phyloP scores from a whole-genome alignment of 176 grass and related monocot species.

The Metroxylon sagu region DNA sequence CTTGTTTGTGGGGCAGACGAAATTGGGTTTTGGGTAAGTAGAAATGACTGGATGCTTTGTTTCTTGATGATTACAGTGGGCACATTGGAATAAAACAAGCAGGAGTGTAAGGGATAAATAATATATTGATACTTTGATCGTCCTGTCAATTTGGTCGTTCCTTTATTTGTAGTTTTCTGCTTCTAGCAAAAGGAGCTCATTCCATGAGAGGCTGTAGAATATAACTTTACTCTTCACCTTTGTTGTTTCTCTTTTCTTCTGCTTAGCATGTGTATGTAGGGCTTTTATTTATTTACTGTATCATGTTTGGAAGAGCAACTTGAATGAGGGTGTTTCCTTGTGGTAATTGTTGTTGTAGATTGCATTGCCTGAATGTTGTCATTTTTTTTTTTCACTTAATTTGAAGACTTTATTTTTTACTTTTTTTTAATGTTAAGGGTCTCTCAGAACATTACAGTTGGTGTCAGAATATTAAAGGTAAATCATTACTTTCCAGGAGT shows the following conservation, averaged over 20 bases:
- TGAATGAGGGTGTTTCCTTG: slow-evolving; percentile 15
- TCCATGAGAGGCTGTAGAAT: slow-evolving; percentile 2
- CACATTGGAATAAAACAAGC: slow-evolving; percentile 6
- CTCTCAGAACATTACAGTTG: no score
- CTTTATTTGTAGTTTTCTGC: slow-evolving; percentile 3
- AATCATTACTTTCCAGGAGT: no score
- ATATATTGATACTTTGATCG: slow-evolving; percentile 19
- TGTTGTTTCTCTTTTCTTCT: slow-evolving; percentile 5
- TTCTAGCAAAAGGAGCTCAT: not conserved
- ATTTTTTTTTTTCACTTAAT: no score
- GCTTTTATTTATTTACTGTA: not conserved
- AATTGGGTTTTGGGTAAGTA: no score
- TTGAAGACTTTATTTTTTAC: no score
- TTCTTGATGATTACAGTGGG: no score
- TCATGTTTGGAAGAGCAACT: slow-evolving; percentile 11
- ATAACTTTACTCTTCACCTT: not conserved
- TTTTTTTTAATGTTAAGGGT: not conserved
- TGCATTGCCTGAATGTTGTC: not conserved
- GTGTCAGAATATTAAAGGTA: no score
- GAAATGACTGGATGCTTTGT: no score
- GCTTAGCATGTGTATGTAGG: slow-evolving; percentile 11
- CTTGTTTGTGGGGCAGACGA: no score
- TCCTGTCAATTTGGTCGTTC: slow-evolving; percentile 4
- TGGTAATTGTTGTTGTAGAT: slow-evolving; percentile 32
- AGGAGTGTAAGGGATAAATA: slow-evolving; percentile 21